Base-by-base conservation (phyloP, 2,329 filamentous ascomycete species). In the Scorias spongiosa region DNA sequence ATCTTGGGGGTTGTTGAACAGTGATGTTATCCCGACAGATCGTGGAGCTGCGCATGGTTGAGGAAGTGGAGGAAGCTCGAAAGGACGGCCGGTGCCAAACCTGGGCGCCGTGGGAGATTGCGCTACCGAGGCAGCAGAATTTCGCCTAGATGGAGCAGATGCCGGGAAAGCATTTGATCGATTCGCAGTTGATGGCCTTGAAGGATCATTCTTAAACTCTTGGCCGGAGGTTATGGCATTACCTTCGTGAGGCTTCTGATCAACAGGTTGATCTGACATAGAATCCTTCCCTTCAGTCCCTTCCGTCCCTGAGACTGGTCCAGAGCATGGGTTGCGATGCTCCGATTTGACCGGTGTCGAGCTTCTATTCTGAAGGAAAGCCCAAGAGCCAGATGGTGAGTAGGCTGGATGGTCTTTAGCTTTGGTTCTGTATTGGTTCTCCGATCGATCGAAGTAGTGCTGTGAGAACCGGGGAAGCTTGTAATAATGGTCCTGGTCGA, bases 1-100 rank as follows among this genome's bases (percentile, higher is more conserved):
- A 11, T 54, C 52, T 43, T 62, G 58, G 2, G 54, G 39, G 10
- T 66, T 66, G 44, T 70, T 71, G 39, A 71, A 53, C 14, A 71
- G 68, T 1, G 66, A 67, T 15, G 65, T 63, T 18, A 70, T 58
- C 9, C 65, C 66, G 10, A 65, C 54, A 2, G 63, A 57, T 42
- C 64, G 58, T 10, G 46, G 34, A 32, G 43, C 43, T 38, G 39
- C 49, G 14, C 47, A 46, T 9, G 51, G 47, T 41, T 49, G 51
- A 20, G 54, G 52, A 39, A 61, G 47, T 26, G 56, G 57, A 12
- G 58, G 57, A 10, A 60, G 48, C 40, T 60, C 56, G 42, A 58
- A 52, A 15, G 29, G 38, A 43, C 17, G 41, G 18, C 36, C 20
- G 26, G 32, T 15, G 43, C 39, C 36, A 29, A 2, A 15, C 26